phyloP scores from a whole-genome alignment of 441 rosid genomes.

The Populus hybrid region DNA sequence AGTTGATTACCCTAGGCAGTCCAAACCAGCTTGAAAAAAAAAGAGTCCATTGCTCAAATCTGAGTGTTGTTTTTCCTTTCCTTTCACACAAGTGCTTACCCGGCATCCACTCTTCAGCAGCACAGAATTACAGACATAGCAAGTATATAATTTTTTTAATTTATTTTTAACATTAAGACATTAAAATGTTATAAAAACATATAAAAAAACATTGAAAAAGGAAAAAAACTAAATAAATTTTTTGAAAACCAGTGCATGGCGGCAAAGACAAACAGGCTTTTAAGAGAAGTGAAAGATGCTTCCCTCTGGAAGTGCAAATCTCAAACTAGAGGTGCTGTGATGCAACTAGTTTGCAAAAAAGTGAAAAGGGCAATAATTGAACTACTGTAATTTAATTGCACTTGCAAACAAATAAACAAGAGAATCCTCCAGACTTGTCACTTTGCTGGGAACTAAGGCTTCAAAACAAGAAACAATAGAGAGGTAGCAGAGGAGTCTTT shows the following conservation, averaged over 20 bases:
- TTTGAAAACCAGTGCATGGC: no score
- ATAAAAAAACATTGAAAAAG: no score
- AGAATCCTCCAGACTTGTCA: constrained; percentile 37
- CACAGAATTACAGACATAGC: neutral
- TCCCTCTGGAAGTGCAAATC: constrained; percentile 24
- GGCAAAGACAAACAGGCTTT: no score
- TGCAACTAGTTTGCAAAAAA: constrained; percentile 30
- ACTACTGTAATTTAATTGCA: constrained; percentile 10
- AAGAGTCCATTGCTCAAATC: neutral
- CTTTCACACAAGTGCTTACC: neutral
- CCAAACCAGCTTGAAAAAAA: neutral
- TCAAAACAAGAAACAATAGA: constrained; percentile 28
- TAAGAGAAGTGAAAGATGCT: constrained; percentile 15
- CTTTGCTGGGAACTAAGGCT: constrained; percentile 37
- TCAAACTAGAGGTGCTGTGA: constrained; percentile 14
- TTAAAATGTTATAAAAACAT: no score
- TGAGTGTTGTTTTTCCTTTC: neutral
- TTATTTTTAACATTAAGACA: no score
- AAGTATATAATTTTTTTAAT: neutral
- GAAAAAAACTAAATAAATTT: no score
- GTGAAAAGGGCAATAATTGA: constrained; percentile 26
- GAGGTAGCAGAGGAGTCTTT: constrained; percentile 21
- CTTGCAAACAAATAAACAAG: constrained; percentile 34
- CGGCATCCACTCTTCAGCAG: neutral
- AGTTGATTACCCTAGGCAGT: neutral